Percentiles rank a stretch among this genome's conserved stretches.
These are phyloP conservation scores for Yamadazyma blattariae DNA, from an alignment of 1,139 yeast genomes.

Conservation along the genomic window DNA sequence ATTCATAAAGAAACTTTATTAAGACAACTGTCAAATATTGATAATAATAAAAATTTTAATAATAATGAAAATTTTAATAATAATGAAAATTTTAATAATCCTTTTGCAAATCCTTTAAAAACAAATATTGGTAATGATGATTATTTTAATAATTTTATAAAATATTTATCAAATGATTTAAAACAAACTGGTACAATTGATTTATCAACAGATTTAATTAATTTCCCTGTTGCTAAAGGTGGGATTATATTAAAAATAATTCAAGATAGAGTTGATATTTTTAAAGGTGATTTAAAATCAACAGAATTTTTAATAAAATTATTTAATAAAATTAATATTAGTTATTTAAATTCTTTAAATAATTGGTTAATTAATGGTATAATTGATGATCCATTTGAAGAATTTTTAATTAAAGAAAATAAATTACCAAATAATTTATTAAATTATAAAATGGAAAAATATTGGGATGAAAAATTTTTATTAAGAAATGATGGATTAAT, in stretches of 20 bases:
- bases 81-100: neutral
- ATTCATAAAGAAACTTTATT: constrained; percentile 41
- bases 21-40: constrained; percentile 12
- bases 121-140: constrained; percentile 5
- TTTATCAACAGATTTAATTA: constrained; percentile 50
- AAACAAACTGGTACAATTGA: constrained; percentile 43
- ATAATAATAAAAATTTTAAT: constrained; percentile 9
- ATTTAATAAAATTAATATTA: constrained; percentile 57
- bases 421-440: constrained; percentile 36
- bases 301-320: constrained; percentile 49
- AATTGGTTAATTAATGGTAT: constrained; percentile 77
- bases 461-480: constrained; percentile 84
- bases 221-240: constrained; percentile 61
- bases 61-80: constrained; percentile 19
- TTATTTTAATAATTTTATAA: constrained; percentile 34
- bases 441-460: constrained; percentile 60
- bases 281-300: constrained; percentile 67
- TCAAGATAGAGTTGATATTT: constrained; percentile 52
- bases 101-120: too few relatives aligned
- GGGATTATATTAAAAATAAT: constrained; percentile 63
- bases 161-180: constrained; percentile 41
- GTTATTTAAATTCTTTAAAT: constrained; percentile 68
- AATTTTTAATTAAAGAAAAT: constrained; percentile 66
- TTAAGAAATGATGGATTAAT: constrained; percentile 76
- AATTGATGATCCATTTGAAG: constrained; percentile 77